phyloP scores from a whole-genome alignment of 1,139 yeast genomes.

The Candida tropicalis region DNA sequence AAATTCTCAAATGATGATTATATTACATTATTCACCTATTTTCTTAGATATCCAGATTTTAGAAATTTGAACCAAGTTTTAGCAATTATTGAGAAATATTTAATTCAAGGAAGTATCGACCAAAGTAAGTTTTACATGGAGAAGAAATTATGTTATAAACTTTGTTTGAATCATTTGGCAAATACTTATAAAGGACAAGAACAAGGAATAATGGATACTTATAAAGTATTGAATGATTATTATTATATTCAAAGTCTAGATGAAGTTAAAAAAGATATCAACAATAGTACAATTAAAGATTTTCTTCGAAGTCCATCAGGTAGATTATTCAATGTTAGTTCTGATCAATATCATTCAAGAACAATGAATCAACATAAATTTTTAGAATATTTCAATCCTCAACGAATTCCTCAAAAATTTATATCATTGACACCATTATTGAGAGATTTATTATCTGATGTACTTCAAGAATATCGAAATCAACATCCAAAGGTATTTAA shows the following conservation, averaged over 20 bases:
- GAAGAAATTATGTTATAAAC: constrained; percentile 15
- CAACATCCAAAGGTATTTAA: constrained; percentile 23
- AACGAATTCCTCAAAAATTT: not conserved
- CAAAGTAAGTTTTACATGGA: constrained; percentile 5
- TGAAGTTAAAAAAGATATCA: constrained; percentile 11
- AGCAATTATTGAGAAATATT: constrained; percentile 29
- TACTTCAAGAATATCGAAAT: constrained; percentile 16
- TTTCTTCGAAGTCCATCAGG: constrained; percentile 14
- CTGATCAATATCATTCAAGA: constrained; percentile 9
- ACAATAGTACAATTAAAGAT: constrained; percentile 1
- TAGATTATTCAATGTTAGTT: constrained; percentile 10
- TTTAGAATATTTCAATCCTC: constrained; percentile 16
- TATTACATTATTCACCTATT: constrained; percentile 1
- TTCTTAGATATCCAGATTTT: not conserved
- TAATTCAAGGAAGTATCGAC: constrained; percentile 33
- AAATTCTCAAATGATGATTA: constrained; percentile 1
- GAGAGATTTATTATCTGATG: not conserved
- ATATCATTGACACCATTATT: not conserved
- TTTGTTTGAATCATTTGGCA: constrained; percentile 12
- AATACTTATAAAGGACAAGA: constrained; percentile 7
- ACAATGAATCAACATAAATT: constrained; percentile 14
- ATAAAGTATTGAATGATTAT: constrained; percentile 28
- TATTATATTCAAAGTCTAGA: constrained; percentile 25
- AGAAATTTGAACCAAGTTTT: constrained; percentile 22
- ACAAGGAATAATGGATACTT: constrained; percentile 20